Evolutionary conservation across 2,329 filamentous ascomycete genomes (phyloP).

Genomic region (Aspergillus nomiae): DNA sequence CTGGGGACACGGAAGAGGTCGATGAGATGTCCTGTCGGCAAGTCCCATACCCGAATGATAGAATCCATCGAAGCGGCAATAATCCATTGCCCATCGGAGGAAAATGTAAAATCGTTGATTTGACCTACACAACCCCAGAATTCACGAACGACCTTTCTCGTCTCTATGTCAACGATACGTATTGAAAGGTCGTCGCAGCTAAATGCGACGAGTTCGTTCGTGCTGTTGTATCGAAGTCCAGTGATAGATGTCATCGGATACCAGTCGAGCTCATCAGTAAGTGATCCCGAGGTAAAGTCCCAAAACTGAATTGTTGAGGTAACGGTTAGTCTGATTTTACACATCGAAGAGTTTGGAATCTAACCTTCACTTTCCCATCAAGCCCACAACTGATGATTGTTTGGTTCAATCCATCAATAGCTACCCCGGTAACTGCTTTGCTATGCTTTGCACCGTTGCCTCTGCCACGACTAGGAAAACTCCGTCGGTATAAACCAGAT

Average conservation of each 20-base stretch:
- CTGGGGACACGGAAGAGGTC: constrained; percentile 82
- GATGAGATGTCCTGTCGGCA: constrained; percentile 92
- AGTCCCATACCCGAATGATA: constrained; percentile 85
- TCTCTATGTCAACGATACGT: constrained; percentile 86
- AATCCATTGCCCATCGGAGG: constrained; percentile 90
- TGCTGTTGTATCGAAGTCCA: constrained; percentile 75
- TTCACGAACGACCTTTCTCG: constrained; percentile 86
- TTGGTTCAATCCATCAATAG: constrained; percentile 87
- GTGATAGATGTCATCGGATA: constrained; percentile 74
- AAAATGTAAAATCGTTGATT: constrained; percentile 85
- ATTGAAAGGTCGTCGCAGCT: constrained; percentile 88
- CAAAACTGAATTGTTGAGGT: constrained; percentile 64
- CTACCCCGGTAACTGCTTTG: constrained; percentile 79
- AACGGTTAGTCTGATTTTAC: neutral
- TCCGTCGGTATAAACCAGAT: constrained; percentile 83
- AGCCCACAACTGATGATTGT: constrained; percentile 81
- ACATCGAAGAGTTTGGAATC: neutral
- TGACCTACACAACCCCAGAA: constrained; percentile 77
- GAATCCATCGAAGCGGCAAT: constrained; percentile 82
- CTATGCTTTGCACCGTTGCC: constrained; percentile 70
- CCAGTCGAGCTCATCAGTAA: constrained; percentile 83
- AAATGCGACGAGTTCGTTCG: constrained; percentile 83
- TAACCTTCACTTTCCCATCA: constrained; percentile 82
- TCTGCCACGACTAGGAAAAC: constrained; percentile 68
- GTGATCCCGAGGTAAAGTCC: constrained; percentile 83